Percentiles rank a stretch among this genome's conserved stretches.
Conservation (phyloP, 2,329 filamentous ascomycete species). For the Cordyceps militaris region DNA sequence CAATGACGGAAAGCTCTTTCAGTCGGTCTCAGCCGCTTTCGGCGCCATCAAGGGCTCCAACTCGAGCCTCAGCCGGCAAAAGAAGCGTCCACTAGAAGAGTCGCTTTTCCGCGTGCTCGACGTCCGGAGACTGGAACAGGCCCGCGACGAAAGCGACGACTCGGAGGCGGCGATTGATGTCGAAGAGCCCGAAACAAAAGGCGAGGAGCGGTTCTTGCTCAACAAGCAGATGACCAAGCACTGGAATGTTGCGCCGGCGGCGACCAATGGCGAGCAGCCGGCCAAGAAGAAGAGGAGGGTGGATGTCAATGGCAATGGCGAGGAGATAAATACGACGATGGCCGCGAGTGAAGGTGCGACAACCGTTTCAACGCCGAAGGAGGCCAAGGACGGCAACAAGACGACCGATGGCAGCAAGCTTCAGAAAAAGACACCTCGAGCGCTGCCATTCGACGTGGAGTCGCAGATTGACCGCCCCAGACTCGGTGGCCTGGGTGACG, state of each 20-base stretch:
- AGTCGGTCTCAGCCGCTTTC: conserved; percentile 58
- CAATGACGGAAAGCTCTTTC: conserved; percentile 40
- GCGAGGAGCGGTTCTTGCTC: conserved; percentile 32
- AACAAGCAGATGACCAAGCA: conserved; percentile 36
- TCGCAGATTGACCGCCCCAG: conserved; percentile 17
- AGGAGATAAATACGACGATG: conserved; percentile 9
- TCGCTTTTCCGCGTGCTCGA: conserved; percentile 76
- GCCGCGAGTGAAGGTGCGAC: conserved; percentile 18
- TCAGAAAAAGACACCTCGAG: conserved; percentile 25
- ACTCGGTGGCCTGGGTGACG: conserved; percentile 26
- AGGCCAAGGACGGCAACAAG: not conserved
- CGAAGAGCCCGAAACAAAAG: conserved; percentile 30
- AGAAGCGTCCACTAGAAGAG: conserved; percentile 75
- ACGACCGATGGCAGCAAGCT: not conserved
- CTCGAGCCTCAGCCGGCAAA: conserved; percentile 74
- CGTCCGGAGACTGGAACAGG: conserved; percentile 59
- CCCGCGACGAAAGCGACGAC: conserved; percentile 44
- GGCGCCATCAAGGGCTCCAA: conserved; percentile 79
- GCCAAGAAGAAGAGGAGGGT: conserved; percentile 29
- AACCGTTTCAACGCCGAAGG: conserved; percentile 2
- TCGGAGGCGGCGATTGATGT: conserved; percentile 43
- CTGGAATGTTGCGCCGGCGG: conserved; percentile 26
- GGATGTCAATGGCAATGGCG: conserved; percentile 17
- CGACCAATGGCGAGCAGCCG: conserved; percentile 17
- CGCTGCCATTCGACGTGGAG: conserved; percentile 26